A percentile compares a stretch with the other conserved stretches of the same genome.
Conservation (phyloP, 306 rosid species). For the Prunus mongolica region DNA sequence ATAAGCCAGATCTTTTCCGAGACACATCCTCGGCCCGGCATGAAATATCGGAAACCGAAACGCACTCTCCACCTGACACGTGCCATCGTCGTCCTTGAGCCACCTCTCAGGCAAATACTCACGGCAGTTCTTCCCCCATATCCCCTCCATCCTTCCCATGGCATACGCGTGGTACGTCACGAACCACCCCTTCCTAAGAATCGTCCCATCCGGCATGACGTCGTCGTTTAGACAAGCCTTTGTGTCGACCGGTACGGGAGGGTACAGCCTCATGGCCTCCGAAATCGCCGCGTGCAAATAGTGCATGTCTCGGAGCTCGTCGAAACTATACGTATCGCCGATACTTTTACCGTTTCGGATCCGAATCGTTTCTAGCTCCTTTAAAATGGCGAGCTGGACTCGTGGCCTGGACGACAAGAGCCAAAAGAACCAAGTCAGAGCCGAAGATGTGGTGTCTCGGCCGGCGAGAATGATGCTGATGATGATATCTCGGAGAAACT, state of each 20-base stretch:
- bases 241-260: conserved; percentile 60
- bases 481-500: conserved; percentile 57
- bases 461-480: conserved; percentile 72
- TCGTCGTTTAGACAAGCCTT: conserved; percentile 43
- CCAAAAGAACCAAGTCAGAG: conserved; percentile 77
- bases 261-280: conserved; percentile 60
- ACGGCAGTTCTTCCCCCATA: conserved; percentile 54
- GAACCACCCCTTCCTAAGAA: conserved; percentile 43
- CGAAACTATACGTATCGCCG: conserved; percentile 31
- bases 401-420: conserved; percentile 35
- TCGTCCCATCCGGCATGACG: conserved; percentile 61
- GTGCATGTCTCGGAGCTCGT: conserved; percentile 63
- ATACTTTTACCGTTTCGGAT: not conserved
- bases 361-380: conserved; percentile 36
- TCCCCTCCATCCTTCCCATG: conserved; percentile 72
- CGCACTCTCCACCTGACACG: conserved; percentile 37
- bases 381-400: conserved; percentile 23
- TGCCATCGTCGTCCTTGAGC: conserved; percentile 46
- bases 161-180: conserved; percentile 58
- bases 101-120: conserved; percentile 66
- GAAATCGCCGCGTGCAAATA: conserved; percentile 66
- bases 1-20: conserved; percentile 70
- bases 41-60: conserved; percentile 59
- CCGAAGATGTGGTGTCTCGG: conserved; percentile 68
- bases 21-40: conserved; percentile 65